Base-by-base conservation (phyloP, 305 asterid genomes). In the Petunia hybrid region DNA sequence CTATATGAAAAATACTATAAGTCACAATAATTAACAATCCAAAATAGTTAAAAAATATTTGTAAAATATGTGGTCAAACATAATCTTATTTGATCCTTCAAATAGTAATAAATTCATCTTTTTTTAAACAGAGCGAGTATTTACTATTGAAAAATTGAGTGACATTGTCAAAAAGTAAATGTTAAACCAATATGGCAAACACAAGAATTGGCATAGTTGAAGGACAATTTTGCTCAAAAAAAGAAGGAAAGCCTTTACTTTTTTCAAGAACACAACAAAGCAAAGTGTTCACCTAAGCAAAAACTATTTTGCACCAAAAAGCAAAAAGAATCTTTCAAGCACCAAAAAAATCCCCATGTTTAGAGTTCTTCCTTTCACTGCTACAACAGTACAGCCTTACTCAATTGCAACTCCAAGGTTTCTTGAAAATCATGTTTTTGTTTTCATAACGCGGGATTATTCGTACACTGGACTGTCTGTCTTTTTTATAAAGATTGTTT, bases 331-430 rank as follows among this genome's bases (percentile, higher is more conserved):
- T 10, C 5, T 5, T 70, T 1, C 60, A 71, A 48, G 0, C 6
- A 6, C 45, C 6, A 4, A 12, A 45, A 16, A 57, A 76, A 66
- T 67, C 22, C 6, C 57, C n/a, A 92, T 92, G 95, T 79, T 85
- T 65, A 75, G 70, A 62, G 87, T 87, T 41, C 31, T 88, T 73
- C 80, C 87, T 71, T 74, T 87, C 13, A 75, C 86, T 60, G 89
- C 86, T 60, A 89, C 92, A 7, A n/a, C 80, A 60, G 42, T 80
- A 22, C 63, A 81, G 67, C 46, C 83, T 68, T 82, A 71, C 38
- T 89, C 91, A 84, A 66, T 83, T 46, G 67, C 71, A 36, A 60
- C 61, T 79, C 84, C 86, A 76, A 70, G 81, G 84, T 83, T 43
- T 71, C 62, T 48, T 6, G 2, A 9, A 14, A 68, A 41, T 14